Conservation (phyloP, 2,329 filamentous ascomycete genomes). For the Colletotrichum truncatum region DNA sequence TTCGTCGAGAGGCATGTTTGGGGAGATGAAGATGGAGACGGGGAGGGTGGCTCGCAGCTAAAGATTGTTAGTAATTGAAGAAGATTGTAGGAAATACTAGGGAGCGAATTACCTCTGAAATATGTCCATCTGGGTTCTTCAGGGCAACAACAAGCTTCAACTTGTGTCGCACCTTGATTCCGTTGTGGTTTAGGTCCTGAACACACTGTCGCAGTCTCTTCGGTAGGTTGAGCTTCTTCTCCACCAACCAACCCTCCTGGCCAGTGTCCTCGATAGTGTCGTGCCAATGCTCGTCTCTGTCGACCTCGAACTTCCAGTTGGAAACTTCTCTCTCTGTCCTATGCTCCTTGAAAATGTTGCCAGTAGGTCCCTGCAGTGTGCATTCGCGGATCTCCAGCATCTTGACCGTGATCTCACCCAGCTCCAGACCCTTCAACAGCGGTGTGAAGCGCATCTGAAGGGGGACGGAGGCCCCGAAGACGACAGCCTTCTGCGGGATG, state of each 20-base stretch:
- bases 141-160: slow-evolving; percentile 91
- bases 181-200: slow-evolving; percentile 88
- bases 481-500: slow-evolving; percentile 91
- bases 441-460: slow-evolving; percentile 90
- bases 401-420: slow-evolving; percentile 84
- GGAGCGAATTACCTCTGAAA: slow-evolving; percentile 75
- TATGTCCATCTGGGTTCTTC: slow-evolving; percentile 93
- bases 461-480: slow-evolving; percentile 88
- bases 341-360: slow-evolving; percentile 62
- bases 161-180: slow-evolving; percentile 93
- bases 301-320: slow-evolving; percentile 64
- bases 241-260: slow-evolving; percentile 72
- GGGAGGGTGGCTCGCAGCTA: slow-evolving; percentile 89
- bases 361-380: slow-evolving; percentile 56
- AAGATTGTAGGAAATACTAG: background rate
- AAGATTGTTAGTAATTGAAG: slow-evolving; percentile 19
- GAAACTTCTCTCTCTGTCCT: slow-evolving; percentile 72
- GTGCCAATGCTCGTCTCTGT: slow-evolving; percentile 71
- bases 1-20: slow-evolving; percentile 88
- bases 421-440: slow-evolving; percentile 84
- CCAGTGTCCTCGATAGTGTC: slow-evolving; percentile 74
- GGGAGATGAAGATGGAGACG: slow-evolving; percentile 94
- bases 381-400: slow-evolving; percentile 83
- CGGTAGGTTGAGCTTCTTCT: slow-evolving; percentile 74
- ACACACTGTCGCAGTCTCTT: slow-evolving; percentile 84